Percentiles rank a stretch among this genome's conserved stretches.
These are phyloP conservation scores for Melampsora americana DNA, from an alignment of 1,284 basidiomycete species.

Conservation along the genomic window DNA sequence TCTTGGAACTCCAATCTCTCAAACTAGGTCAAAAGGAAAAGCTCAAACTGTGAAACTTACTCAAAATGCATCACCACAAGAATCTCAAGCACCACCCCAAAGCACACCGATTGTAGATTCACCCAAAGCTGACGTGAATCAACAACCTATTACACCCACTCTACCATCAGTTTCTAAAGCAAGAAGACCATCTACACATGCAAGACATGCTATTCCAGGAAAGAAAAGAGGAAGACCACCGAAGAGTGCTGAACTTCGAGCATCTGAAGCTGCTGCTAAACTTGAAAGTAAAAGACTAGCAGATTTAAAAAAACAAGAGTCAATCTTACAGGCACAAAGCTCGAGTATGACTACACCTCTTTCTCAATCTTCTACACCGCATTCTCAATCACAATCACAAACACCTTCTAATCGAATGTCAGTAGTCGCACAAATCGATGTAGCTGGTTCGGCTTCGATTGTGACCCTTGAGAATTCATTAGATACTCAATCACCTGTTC, in stretches of 20 bases:
- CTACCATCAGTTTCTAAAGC: background rate
- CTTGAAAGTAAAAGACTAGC: conserved; percentile 9
- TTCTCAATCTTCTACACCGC: background rate
- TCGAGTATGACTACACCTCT: background rate
- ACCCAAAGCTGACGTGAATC: background rate
- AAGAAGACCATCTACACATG: conserved; percentile 8
- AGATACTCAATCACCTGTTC: background rate
- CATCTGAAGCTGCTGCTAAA: background rate
- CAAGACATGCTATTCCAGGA: background rate
- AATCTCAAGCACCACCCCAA: background rate
- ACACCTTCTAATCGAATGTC: conserved; percentile 16
- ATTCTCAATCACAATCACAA: background rate
- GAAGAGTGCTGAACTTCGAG: conserved; percentile 5
- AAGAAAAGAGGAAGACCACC: conserved; percentile 1
- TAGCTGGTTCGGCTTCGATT: conserved; percentile 41
- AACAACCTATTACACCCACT: background rate
- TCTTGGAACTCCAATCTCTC: background rate
- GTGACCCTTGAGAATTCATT: conserved; percentile 16
- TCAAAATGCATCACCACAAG: background rate
- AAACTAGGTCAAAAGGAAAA: background rate
- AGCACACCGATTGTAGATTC: background rate
- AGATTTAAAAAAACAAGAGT: conserved; percentile 1
- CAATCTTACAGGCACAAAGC: background rate
- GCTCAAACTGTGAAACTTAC: conserved; percentile 8
- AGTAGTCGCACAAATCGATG: conserved; percentile 38